Conservation (phyloP, 371 early-diverging fungal genomes). For the Mucor velutinosus region DNA sequence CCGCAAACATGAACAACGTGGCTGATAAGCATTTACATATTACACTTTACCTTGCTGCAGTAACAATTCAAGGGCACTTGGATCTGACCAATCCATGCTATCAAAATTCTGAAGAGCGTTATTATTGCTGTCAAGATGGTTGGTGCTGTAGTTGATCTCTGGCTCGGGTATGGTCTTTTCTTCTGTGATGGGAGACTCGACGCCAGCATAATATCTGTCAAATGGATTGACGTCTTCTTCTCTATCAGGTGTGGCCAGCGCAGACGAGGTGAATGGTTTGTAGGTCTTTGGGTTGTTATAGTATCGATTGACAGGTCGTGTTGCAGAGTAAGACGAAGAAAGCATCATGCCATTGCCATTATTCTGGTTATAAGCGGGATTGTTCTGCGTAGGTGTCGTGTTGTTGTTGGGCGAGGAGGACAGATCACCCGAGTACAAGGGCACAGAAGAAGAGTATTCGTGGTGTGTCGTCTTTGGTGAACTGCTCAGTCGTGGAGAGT, state of each 20-base stretch:
- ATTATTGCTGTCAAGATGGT: background rate
- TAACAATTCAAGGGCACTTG: constrained; percentile 11
- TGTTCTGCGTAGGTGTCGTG: background rate
- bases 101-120: background rate
- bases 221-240: constrained; percentile 28
- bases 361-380: background rate
- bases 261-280: constrained; percentile 29
- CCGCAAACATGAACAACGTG: background rate
- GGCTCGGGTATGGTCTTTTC: constrained; percentile 5
- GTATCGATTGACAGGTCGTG: constrained; percentile 2
- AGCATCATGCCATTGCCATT: constrained; percentile 9
- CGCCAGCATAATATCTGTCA: constrained; percentile 22
- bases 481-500: constrained; percentile 32
- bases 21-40: background rate
- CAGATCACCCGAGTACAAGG: background rate
- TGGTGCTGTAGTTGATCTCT: background rate
- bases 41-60: constrained; percentile 13
- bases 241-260: constrained; percentile 32
- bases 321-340: constrained; percentile 14
- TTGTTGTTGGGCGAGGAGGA: constrained; percentile 3
- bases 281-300: constrained; percentile 19
- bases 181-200: constrained; percentile 8
- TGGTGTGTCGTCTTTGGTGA: constrained; percentile 18
- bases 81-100: constrained; percentile 20
- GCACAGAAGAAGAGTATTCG: constrained; percentile 16